Conservation (phyloP, 306 rosid species). For the Nissolia schottii region DNA sequence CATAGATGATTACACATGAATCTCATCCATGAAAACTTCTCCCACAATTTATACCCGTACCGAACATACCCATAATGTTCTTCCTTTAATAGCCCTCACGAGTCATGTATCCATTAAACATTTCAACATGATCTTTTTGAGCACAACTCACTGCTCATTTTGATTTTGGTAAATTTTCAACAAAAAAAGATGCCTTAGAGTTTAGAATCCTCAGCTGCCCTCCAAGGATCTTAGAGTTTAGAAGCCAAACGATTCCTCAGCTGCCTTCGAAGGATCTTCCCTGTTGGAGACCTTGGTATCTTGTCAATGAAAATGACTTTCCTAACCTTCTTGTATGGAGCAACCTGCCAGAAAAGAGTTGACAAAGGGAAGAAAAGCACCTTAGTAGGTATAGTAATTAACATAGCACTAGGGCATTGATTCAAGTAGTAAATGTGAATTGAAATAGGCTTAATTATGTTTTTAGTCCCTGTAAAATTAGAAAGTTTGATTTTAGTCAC, state of each 20-base stretch:
- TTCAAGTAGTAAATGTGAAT: constrained; percentile 17
- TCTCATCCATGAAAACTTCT: too few relatives aligned
- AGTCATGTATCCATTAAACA: not conserved
- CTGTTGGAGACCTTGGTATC: constrained; percentile 79
- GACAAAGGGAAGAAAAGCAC: not conserved
- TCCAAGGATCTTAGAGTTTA: constrained; percentile 73
- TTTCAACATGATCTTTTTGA: not conserved
- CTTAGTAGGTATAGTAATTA: not conserved
- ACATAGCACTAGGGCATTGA: not conserved
- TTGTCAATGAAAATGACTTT: constrained; percentile 61
- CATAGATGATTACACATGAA: too few relatives aligned
- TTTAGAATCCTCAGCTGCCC: constrained; percentile 55
- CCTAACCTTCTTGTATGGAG: constrained; percentile 75
- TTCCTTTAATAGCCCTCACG: not conserved
- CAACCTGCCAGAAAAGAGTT: constrained; percentile 45
- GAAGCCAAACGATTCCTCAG: constrained; percentile 40
- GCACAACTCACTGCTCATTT: not conserved
- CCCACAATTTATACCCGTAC: too few relatives aligned
- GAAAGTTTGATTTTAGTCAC: too few relatives aligned
- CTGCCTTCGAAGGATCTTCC: constrained; percentile 73
- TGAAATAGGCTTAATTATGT: too few relatives aligned
- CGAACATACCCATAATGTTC: not conserved
- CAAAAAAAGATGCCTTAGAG: constrained; percentile 28
- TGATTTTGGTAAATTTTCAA: not conserved
- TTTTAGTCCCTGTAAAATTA: too few relatives aligned